Evolutionary conservation across 106 monocot genomes (phyloP), one percentile per base, ranked within the genome.

Genomic region (Phalaenopsis aphrodite): DNA sequence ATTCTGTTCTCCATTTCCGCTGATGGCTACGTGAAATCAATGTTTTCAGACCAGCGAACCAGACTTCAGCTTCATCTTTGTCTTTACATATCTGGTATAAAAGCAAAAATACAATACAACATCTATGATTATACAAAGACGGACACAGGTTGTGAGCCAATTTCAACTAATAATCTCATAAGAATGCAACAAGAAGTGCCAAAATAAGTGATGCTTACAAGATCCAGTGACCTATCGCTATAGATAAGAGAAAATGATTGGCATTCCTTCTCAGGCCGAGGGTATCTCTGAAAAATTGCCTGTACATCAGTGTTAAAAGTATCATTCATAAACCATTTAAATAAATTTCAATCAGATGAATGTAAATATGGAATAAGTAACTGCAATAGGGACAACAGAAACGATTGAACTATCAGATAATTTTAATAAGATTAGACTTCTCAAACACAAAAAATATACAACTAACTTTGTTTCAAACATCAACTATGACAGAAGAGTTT

Each of bases 1-100:
- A 92, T 81, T 92, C 93, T 75, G 87, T 87, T 80, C 87, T 90
- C 88, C 90, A 96, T 82, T 85, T 94, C 67, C 88, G 85, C 30
- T 90, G 85, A 90, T 88, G 90, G 68, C 83, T 89, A 46, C 88
- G 91, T n/a, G 96, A 90, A 75, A 96, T 96, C 81, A 96, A 78
- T 83, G 96, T 94, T 87, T 90, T 96, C 46, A 96, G 78, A 82
- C 96, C 96, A 82, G 94, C 96, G 90, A 96, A 96, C 96, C 96
- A 96, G 41, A 94, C 91, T 87, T 96, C 96, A 64, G 96, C 96
- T 86, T 96, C 96, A 87, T 96, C 96, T 89, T 96, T 96, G 84
- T 96, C 96, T 82, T 96, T 96, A 82, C 96, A 96, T 65, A 96
- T 96, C 96, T 96, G 82, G 57, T 42, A 81, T 23, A 23, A 8